Evolutionary conservation across 768 basidiomycete genomes (phyloP).

Genomic region (Cystofilobasidium macerans): DNA sequence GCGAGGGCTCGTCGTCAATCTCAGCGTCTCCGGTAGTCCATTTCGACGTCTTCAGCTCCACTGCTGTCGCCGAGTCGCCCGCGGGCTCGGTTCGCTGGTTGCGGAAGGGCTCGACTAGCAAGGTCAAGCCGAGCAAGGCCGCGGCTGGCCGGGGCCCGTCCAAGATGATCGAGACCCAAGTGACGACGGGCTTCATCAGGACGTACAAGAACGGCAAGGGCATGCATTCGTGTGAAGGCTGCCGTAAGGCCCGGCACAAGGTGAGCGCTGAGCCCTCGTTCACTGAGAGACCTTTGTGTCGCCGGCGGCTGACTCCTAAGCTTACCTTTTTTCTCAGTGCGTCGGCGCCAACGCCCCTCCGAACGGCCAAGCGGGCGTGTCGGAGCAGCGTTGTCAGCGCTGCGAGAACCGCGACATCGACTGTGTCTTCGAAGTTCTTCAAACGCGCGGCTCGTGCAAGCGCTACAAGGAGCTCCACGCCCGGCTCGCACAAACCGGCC

Average conservation of each 20-base stretch:
- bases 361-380: neutral
- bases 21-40: neutral
- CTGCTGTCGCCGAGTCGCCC: too few relatives aligned
- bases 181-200: neutral
- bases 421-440: neutral
- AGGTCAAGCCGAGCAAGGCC: neutral
- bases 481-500: too few relatives aligned
- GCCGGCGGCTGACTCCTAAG: neutral
- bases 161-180: neutral
- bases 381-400: neutral
- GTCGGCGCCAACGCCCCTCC: neutral
- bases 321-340: neutral
- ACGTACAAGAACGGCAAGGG: neutral
- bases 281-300: too few relatives aligned
- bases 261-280: neutral
- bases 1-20: too few relatives aligned
- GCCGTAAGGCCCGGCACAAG: neutral
- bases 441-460: neutral
- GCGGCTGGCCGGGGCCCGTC: neutral
- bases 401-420: neutral
- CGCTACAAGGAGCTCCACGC: too few relatives aligned
- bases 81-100: too few relatives aligned
- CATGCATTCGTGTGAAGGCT: neutral
- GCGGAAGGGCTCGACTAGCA: neutral
- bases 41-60: neutral